Base-by-base conservation (phyloP, 2,329 filamentous ascomycete species). In the Hypoxylon sp. region DNA sequence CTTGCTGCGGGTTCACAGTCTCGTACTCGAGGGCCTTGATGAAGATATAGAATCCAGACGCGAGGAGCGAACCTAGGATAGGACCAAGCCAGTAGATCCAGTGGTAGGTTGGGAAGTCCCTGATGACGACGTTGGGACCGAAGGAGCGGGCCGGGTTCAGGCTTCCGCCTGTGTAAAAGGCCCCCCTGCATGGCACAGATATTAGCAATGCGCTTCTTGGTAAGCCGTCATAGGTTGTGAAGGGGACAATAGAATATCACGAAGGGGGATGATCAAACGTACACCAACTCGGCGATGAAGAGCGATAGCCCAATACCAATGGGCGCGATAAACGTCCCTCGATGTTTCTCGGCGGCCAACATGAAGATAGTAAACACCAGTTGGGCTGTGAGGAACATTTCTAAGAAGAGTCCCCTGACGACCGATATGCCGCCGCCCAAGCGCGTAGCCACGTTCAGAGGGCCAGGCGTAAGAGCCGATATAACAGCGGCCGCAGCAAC, bases 301-400 rank as follows among this genome's bases (percentile, higher is more conserved):
- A 90, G 79, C 0, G 86, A 77, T 3, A 89, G 73, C 0, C 88
- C 88, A 65, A 90, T 89, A 1, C 86, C 87, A 1, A 90, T 76
- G 0, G 87, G 87, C 0, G 87, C 87, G 3, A 89, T 77, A 71
- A 82, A 89, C 0, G 87, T 89, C 0, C 82, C 84, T 62, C 85
- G 85, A 72, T 89, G 86, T 72, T 89, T 89, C 68, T 88, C 85
- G 5, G 82, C 83, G 0, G 85, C 86, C 34, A 88, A 76, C 85
- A 88, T 87, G 71, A 85, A 81, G 53, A 86, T 82, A 3, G 84
- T 82, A 37, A 86, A 79, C 13, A 85, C 79, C 6, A 87, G 74
- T 71, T 85, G 79, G 0, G 82, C 78, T 1, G 84, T 86, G 20
- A 86, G 76, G 65, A 86, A 82, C 73, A 84, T 79, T 70, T 85